These are phyloP conservation scores for Malassezia furfur DNA, from an alignment of 1,284 basidiomycete genomes.

Conservation along the genomic window DNA sequence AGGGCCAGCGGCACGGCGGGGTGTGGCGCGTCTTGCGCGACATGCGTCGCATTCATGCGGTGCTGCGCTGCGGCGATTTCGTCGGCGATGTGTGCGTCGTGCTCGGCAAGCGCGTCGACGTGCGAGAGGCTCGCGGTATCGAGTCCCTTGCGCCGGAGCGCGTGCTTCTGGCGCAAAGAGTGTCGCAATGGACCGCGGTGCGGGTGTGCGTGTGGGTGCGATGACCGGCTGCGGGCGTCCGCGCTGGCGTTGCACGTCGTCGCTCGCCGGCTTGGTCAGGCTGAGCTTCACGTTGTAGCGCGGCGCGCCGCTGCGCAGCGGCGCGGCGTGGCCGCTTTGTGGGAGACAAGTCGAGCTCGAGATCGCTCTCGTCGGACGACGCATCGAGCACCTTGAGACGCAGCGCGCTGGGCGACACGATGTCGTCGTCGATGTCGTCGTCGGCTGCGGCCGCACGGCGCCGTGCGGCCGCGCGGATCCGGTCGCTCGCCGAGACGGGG, in stretches of 20 bases:
- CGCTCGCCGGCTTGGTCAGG: background rate
- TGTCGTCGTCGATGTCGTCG: background rate
- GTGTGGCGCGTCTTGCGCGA: background rate
- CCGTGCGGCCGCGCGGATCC: slow-evolving; percentile 3
- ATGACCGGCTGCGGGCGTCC: background rate
- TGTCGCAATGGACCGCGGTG: background rate
- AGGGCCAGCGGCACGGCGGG: too few species aligned
- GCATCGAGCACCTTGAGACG: slow-evolving; percentile 1
- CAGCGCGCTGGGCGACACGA: background rate
- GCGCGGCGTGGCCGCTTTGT: slow-evolving; percentile 9
- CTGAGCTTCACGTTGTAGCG: slow-evolving; percentile 7
- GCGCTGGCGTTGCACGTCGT: background rate
- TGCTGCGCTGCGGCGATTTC: background rate
- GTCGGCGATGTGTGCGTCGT: background rate
- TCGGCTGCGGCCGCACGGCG: background rate
- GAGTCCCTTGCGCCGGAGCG: background rate
- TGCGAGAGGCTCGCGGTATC: background rate
- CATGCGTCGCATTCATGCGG: background rate
- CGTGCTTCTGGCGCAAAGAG: slow-evolving; percentile 1
- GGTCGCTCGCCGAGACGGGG: slow-evolving; percentile 1
- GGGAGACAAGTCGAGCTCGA: slow-evolving; percentile 1
- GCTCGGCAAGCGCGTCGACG: background rate
- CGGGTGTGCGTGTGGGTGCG: too few species aligned
- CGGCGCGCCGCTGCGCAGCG: background rate
- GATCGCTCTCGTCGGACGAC: slow-evolving; percentile 6